Percentiles rank a stretch among this genome's conserved stretches.
These are phyloP conservation scores for Nannochloropsis salina DNA, from an alignment of 108 stramenopile genomes.

Conservation along the genomic window DNA sequence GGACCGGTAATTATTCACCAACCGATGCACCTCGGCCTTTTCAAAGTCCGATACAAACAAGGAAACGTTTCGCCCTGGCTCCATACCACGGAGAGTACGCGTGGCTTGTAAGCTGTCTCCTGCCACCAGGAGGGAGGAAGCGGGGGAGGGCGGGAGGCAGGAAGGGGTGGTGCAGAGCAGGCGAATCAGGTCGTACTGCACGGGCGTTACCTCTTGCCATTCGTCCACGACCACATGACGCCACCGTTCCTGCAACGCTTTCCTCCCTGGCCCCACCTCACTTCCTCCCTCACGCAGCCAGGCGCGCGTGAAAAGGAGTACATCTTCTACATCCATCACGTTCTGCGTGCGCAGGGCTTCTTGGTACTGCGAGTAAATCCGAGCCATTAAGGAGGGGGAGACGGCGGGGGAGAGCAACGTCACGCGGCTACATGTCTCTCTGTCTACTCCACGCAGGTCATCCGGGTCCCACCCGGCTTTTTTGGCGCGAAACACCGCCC, in stretches of 20 bases:
- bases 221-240: conserved; percentile 73
- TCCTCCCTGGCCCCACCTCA: conserved; percentile 37
- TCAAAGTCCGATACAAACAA: conserved; percentile 35
- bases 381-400: conserved; percentile 25
- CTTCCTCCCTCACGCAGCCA: conserved; percentile 56
- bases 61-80: conserved; percentile 22
- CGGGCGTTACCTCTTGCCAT: conserved; percentile 70
- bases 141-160: conserved; percentile 18
- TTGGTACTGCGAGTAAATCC: conserved; percentile 64
- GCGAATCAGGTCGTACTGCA: conserved; percentile 67
- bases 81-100: conserved; percentile 73
- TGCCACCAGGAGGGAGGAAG: conserved; percentile 62
- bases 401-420: not conserved
- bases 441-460: conserved; percentile 21
- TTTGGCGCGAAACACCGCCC: conserved; percentile 35
- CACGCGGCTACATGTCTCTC: not conserved
- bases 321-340: conserved; percentile 80
- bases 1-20: conserved; percentile 46
- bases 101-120: conserved; percentile 77
- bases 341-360: conserved; percentile 62
- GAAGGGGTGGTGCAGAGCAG: conserved; percentile 44
- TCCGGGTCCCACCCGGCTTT: conserved; percentile 32
- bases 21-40: conserved; percentile 14
- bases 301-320: conserved; percentile 69
- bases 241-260: conserved; percentile 61